Percentiles rank a stretch among this genome's conserved stretches.
Evolutionary conservation across 169 alveolate species (phyloP).

Genomic region (Eimeria tenella): DNA sequence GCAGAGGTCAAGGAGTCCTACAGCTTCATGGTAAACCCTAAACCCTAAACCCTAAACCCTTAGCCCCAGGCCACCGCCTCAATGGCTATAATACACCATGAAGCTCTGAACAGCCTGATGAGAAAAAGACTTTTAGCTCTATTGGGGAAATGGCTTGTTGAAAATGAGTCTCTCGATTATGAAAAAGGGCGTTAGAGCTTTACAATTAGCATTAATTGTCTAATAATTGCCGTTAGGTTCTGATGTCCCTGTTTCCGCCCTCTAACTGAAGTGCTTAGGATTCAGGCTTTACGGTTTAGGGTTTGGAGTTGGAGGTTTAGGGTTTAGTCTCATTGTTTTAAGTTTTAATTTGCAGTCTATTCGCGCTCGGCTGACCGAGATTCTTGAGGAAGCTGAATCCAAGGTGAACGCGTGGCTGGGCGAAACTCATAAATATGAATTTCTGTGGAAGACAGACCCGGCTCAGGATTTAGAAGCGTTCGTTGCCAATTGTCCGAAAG

Average conservation of each 20-base stretch:
- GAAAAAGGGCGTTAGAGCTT: too few relatives aligned
- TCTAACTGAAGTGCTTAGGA: neutral
- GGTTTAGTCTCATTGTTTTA: neutral
- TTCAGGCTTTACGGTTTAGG: constrained; percentile 15
- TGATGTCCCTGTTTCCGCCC: too few relatives aligned
- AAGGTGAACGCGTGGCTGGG: constrained; percentile 76
- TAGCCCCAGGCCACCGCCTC: neutral
- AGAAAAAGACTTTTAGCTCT: too few relatives aligned
- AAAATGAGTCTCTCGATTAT: too few relatives aligned
- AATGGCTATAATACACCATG: neutral
- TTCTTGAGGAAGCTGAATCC: constrained; percentile 81
- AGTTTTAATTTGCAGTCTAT: constrained; percentile 80
- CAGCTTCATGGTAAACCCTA: constrained; percentile 77
- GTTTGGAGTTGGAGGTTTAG: neutral
- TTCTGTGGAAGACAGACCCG: constrained; percentile 94
- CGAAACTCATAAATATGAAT: constrained; percentile 89
- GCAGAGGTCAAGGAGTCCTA: constrained; percentile 91
- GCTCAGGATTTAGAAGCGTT: constrained; percentile 89
- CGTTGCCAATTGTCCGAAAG: constrained; percentile 87
- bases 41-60: too few relatives aligned
- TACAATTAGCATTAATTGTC: too few relatives aligned
- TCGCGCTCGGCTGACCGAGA: constrained; percentile 86
- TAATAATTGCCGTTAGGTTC: too few relatives aligned
- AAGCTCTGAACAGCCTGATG: too few relatives aligned
- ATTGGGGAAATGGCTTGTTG: too few relatives aligned